phyloP scores from a whole-genome alignment of 768 basidiomycete genomes.

The Tricholoma matsutake region DNA sequence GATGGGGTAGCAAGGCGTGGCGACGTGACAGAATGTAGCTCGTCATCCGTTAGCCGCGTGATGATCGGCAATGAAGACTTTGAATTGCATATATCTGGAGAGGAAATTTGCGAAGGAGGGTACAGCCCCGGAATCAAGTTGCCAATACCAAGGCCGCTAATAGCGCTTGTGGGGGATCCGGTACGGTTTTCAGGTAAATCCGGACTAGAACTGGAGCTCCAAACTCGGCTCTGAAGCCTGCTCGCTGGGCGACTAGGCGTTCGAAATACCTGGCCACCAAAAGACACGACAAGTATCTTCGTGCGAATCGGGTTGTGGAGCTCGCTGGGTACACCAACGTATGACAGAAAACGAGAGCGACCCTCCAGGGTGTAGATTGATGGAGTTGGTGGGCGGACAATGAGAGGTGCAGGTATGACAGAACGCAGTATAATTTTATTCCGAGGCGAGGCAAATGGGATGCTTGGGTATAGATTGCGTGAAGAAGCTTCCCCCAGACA shows the following conservation, averaged over 20 bases:
- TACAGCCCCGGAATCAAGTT: slow-evolving; percentile 1
- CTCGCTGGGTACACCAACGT: slow-evolving; percentile 55
- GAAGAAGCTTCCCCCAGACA: slow-evolving; percentile 34
- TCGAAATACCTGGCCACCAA: slow-evolving; percentile 74
- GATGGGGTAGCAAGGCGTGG: slow-evolving; percentile 46
- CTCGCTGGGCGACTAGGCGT: slow-evolving; percentile 45
- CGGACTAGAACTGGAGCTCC: slow-evolving; percentile 15
- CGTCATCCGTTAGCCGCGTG: slow-evolving; percentile 8
- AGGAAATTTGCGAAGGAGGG: neutral
- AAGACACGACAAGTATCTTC: slow-evolving; percentile 74
- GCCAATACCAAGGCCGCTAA: slow-evolving; percentile 6
- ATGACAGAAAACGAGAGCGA: slow-evolving; percentile 49
- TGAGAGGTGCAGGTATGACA: slow-evolving; percentile 56
- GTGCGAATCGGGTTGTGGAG: slow-evolving; percentile 44
- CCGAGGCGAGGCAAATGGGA: slow-evolving; percentile 33
- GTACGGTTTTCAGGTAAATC: neutral
- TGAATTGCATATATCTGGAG: slow-evolving; percentile 5
- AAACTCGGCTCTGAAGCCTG: slow-evolving; percentile 26
- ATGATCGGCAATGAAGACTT: slow-evolving; percentile 4
- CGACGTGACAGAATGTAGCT: slow-evolving; percentile 15
- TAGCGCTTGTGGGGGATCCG: slow-evolving; percentile 1
- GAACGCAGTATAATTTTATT: slow-evolving; percentile 27
- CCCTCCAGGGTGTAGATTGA: slow-evolving; percentile 52
- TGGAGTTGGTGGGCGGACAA: slow-evolving; percentile 50
- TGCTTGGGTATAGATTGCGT: slow-evolving; percentile 36